Base-by-base conservation (phyloP, 1,139 yeast species). In the Geotrichum macrosporum region DNA sequence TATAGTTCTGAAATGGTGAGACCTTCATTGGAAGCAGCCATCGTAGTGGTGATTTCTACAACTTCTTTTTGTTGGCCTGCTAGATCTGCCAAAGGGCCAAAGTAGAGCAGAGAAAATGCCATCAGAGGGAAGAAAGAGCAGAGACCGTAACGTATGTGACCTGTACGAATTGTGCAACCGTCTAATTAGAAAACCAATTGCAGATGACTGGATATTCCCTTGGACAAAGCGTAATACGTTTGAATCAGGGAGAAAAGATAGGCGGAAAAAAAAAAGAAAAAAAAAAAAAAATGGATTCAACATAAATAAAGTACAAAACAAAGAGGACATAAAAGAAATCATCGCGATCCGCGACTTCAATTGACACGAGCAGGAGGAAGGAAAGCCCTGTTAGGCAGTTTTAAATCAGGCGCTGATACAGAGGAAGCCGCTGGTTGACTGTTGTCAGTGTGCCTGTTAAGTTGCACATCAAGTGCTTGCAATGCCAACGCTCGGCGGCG, bases 401-500 rank as follows among this genome's bases (percentile, higher is more conserved):
- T 39, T 9, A 46, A 18, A 22, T 36, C 38, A 2, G 48, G 41
- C 22, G 37, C 31, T 2, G 34, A 29, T 24, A 36, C 33, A n/a
- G n/a, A n/a, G n/a, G n/a, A n/a, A n/a, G n/a, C n/a, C n/a, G n/a
- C n/a, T 9, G 30, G 12, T 10, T n/a, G 12, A 19, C 18, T 15
- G 12, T 27, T 22, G n/a, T 8, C 9, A 10, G 38, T 15, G 26
- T 36, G 18, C 15, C 22, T 10, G 39, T 35, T 35, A 12, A n/a
- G 13, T 15, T 32, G 26, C 10, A 15, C 40, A 13, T 85, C 94
- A 50, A 87, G 71, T 22, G 87, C 92, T 58, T 84, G 83, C 49
- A 87, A 67, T 0, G 96, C 96, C 42, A 87, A 78, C 56, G 84
- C 92, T 63, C 94, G 76, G 64, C 96, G 76, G 63, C 96, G 76